phyloP scores from a whole-genome alignment of 2,329 filamentous ascomycete species.

The Diaporthe aspalathi region DNA sequence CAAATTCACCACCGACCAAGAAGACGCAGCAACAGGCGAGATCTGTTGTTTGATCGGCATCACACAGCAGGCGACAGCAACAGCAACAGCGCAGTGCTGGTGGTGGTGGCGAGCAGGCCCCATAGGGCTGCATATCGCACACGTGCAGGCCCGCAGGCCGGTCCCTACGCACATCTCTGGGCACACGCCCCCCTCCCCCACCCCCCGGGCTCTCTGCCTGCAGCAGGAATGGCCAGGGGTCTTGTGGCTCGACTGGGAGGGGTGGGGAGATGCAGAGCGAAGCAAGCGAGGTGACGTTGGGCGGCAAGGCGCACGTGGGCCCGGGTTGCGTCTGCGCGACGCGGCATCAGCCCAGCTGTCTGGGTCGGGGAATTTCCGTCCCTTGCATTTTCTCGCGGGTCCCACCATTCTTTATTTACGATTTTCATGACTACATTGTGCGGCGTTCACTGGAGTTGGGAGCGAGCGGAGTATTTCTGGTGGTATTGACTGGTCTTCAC shows the following conservation, averaged over 20 bases:
- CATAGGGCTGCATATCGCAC: constrained; percentile 38
- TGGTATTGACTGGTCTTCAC: background rate
- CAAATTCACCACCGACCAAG: constrained; percentile 25
- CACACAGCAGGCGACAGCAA: constrained; percentile 22
- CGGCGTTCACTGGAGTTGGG: constrained; percentile 4
- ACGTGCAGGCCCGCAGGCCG: constrained; percentile 1
- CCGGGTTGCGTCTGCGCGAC: constrained; percentile 18
- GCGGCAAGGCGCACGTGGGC: constrained; percentile 35
- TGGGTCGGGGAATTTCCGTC: constrained; percentile 23
- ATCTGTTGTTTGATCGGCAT: constrained; percentile 30
- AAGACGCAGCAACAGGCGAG: constrained; percentile 23
- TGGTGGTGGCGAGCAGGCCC: constrained; percentile 21
- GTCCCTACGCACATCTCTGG: constrained; percentile 27
- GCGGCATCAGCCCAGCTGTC: constrained; percentile 25
- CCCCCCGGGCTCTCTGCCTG: constrained; percentile 31
- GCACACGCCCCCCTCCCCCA: constrained; percentile 33
- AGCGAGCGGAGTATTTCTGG: background rate
- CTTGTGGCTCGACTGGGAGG: constrained; percentile 1
- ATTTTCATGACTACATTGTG: constrained; percentile 16
- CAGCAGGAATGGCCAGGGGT: constrained; percentile 29
- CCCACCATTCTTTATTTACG: background rate
- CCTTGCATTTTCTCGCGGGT: constrained; percentile 37
- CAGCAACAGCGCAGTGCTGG: background rate
- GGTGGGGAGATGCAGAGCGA: constrained; percentile 18
- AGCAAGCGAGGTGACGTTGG: constrained; percentile 37